These are phyloP conservation scores for Aspergillus intermedius DNA, from an alignment of 2,329 filamentous ascomycete genomes.

Conservation along the genomic window DNA sequence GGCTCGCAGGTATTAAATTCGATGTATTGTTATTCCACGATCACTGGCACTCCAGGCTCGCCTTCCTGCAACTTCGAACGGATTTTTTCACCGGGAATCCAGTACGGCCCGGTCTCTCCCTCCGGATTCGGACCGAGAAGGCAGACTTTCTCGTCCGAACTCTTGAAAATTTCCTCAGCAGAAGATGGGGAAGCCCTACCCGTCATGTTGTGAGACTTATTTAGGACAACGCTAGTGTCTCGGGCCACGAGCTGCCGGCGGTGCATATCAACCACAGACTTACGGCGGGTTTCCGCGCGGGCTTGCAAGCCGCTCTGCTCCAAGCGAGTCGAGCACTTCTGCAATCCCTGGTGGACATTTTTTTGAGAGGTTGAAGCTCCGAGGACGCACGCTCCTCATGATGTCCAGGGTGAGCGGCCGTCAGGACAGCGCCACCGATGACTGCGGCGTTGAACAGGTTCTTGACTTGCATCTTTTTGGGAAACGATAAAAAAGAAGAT, in stretches of 20 bases:
- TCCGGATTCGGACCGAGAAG: slow-evolving; percentile 37
- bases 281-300: slow-evolving; percentile 18
- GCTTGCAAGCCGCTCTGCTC: slow-evolving; percentile 17
- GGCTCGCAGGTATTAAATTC: slow-evolving; percentile 37
- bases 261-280: slow-evolving; percentile 10
- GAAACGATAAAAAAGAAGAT: background rate
- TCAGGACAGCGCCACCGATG: slow-evolving; percentile 8
- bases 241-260: slow-evolving; percentile 20
- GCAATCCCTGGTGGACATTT: slow-evolving; percentile 13
- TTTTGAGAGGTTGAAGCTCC: slow-evolving; percentile 11
- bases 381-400: slow-evolving; percentile 10
- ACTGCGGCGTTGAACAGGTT: slow-evolving; percentile 6
- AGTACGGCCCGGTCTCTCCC: slow-evolving; percentile 44
- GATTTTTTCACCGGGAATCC: slow-evolving; percentile 33
- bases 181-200: slow-evolving; percentile 14
- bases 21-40: slow-evolving; percentile 35
- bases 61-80: slow-evolving; percentile 31
- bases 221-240: slow-evolving; percentile 29
- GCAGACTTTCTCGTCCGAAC: slow-evolving; percentile 19
- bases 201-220: slow-evolving; percentile 26
- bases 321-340: slow-evolving; percentile 14
- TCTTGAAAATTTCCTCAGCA: slow-evolving; percentile 11
- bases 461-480: slow-evolving; percentile 1
- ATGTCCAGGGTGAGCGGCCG: slow-evolving; percentile 14
- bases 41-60: slow-evolving; percentile 30